phyloP scores from a whole-genome alignment of 305 asterid species.

The Nicotiana rustica region DNA sequence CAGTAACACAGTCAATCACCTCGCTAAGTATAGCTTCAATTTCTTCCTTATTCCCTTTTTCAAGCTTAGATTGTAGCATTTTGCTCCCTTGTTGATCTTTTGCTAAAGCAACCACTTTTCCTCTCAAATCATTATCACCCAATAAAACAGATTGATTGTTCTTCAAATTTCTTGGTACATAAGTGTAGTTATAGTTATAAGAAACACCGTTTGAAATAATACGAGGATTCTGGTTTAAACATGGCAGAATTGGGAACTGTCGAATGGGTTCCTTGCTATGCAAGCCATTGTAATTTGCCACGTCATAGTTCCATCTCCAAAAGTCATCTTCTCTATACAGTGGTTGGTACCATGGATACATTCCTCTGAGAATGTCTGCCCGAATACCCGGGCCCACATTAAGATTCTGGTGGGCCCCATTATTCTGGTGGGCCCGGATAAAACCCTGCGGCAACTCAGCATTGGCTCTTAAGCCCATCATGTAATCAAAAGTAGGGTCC shows the following conservation, averaged over 20 bases:
- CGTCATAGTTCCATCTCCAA: background rate
- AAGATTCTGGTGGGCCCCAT: constrained; percentile 37
- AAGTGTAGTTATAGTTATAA: background rate
- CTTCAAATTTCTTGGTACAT: background rate
- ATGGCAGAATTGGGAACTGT: background rate
- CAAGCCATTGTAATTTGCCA: background rate
- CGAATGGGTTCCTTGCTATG: background rate
- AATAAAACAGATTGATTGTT: background rate
- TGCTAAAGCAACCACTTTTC: constrained; percentile 21
- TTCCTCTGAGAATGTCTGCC: background rate
- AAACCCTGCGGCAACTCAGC: constrained; percentile 27
- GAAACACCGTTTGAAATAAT: too few species aligned
- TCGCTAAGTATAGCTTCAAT: constrained; percentile 15
- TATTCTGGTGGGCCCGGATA: constrained; percentile 26
- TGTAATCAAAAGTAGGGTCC: background rate
- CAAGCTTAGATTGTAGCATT: constrained; percentile 26
- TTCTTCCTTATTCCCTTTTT: constrained; percentile 30
- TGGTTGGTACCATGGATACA: background rate
- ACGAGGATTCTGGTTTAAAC: background rate
- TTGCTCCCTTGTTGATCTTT: constrained; percentile 36
- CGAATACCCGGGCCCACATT: constrained; percentile 32
- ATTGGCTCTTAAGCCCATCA: constrained; percentile 11
- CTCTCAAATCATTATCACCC: constrained; percentile 22
- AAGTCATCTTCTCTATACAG: background rate
- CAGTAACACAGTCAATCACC: constrained; percentile 12